Evolutionary conservation across 169 alveolate genomes (phyloP).

Genomic region (Plasmodium sp.): DNA sequence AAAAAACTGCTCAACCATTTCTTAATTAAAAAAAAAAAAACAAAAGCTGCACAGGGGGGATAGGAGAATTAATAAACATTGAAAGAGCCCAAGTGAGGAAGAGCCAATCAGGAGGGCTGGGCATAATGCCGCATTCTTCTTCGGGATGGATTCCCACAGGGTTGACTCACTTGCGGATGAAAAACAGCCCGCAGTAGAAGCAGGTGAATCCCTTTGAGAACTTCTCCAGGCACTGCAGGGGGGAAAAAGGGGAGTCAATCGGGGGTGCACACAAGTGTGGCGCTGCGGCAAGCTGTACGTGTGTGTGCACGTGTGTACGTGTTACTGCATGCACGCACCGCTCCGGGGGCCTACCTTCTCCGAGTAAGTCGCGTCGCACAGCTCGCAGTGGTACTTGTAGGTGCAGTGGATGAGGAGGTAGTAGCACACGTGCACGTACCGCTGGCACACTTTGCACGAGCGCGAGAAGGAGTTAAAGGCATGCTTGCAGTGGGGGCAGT

Average conservation of each 20-base stretch:
- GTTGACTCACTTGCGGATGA: background rate
- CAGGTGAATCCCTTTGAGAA: constrained; percentile 64
- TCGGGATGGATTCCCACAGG: background rate
- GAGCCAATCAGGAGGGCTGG: background rate
- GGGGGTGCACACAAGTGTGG: background rate
- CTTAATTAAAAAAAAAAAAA: no score
- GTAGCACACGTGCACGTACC: constrained; percentile 29
- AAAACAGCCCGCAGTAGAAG: constrained; percentile 65
- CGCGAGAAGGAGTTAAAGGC: constrained; percentile 15
- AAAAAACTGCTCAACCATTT: no score
- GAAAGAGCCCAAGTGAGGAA: background rate
- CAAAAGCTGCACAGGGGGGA: background rate
- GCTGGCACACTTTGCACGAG: constrained; percentile 34
- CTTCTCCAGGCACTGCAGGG: constrained; percentile 34
- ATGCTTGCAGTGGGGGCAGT: constrained; percentile 57
- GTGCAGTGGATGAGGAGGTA: constrained; percentile 50
- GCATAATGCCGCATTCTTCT: background rate
- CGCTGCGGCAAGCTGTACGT: background rate
- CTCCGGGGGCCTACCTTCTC: constrained; percentile 27
- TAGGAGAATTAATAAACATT: background rate
- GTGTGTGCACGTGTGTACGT: background rate
- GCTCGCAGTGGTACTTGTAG: constrained; percentile 54
- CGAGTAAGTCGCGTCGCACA: constrained; percentile 74
- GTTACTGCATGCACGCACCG: no score
- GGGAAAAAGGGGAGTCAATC: constrained; percentile 4